phyloP scores from a whole-genome alignment of 78 protist species.

The Trichosphaerium sp. region DNA sequence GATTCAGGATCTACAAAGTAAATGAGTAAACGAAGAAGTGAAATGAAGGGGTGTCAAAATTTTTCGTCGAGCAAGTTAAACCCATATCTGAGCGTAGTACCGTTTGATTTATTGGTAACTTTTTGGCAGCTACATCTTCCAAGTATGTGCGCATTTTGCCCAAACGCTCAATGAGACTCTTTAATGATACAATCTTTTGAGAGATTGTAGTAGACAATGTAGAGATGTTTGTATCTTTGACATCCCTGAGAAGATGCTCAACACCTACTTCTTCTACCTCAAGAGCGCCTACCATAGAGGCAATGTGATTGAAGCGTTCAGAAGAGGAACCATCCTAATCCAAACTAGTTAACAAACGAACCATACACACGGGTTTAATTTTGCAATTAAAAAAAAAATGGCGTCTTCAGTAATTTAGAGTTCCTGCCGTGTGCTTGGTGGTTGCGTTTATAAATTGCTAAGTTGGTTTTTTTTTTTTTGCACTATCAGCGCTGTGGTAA shows the following conservation, averaged over 20 bases:
- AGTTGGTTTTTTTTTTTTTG: too few relatives aligned
- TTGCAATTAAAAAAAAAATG: too few relatives aligned
- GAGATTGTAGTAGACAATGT: constrained; percentile 56
- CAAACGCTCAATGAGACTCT: constrained; percentile 13
- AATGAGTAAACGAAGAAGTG: background rate
- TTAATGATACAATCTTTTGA: constrained; percentile 53
- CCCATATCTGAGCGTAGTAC: constrained; percentile 6
- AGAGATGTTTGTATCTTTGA: constrained; percentile 77
- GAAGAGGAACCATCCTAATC: too few relatives aligned
- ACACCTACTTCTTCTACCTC: constrained; percentile 97
- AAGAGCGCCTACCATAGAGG: constrained; percentile 75
- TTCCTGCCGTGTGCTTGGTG: too few relatives aligned
- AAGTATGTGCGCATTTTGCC: constrained; percentile 32
- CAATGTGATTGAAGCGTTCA: constrained; percentile 84
- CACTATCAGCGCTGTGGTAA: too few relatives aligned
- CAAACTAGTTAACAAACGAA: background rate
- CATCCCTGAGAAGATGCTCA: constrained; percentile 91
- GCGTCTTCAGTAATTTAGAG: too few relatives aligned
- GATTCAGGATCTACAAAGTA: constrained; percentile 48
- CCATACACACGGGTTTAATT: too few relatives aligned
- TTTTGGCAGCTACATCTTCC: constrained; percentile 17
- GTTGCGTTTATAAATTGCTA: too few relatives aligned
- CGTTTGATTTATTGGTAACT: background rate
- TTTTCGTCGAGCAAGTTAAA: background rate
- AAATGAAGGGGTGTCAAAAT: background rate